Percentiles rank a stretch among this genome's conserved stretches.
phyloP scores from a whole-genome alignment of 805 yeast genomes.

The Komagataella populi region DNA sequence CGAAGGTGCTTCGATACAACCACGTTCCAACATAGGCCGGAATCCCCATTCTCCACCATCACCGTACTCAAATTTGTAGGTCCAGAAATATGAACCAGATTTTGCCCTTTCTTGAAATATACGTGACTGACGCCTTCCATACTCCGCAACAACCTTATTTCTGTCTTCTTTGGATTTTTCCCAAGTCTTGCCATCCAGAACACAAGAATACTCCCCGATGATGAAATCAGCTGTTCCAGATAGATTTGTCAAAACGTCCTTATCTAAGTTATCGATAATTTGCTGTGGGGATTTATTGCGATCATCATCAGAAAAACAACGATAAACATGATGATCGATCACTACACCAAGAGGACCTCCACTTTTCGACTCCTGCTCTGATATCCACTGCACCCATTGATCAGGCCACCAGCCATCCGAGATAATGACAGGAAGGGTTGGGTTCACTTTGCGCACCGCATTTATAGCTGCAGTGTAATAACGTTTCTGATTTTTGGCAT shows the following conservation, averaged over 20 bases:
- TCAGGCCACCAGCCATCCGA: constrained; percentile 93
- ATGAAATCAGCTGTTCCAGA: constrained; percentile 42
- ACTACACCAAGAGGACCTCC: constrained; percentile 42
- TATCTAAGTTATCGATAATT: constrained; percentile 43
- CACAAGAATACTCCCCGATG: constrained; percentile 89
- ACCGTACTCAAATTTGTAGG: constrained; percentile 74
- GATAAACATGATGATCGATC: constrained; percentile 74
- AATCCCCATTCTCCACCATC: constrained; percentile 98
- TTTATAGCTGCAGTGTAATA: constrained; percentile 57
- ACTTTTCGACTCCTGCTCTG: constrained; percentile 22
- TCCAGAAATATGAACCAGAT: constrained; percentile 83
- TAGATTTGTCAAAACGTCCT: constrained; percentile 34
- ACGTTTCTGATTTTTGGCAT: constrained; percentile 32
- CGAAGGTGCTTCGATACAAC: constrained; percentile 30
- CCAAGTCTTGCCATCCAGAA: constrained; percentile 71
- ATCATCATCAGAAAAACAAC: constrained; percentile 75
- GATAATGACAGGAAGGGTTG: constrained; percentile 54
- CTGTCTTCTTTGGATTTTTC: constrained; percentile 29
- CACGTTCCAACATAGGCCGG: constrained; percentile 55
- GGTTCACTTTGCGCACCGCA: constrained; percentile 42
- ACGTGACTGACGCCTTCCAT: constrained; percentile 41
- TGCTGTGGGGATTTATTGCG: constrained; percentile 48
- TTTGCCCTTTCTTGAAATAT: constrained; percentile 38
- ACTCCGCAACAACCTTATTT: constrained; percentile 40
- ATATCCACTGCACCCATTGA: constrained; percentile 60